Conservation (phyloP, 371 early-diverging fungal genomes). For the Actinomortierella wolfii region DNA sequence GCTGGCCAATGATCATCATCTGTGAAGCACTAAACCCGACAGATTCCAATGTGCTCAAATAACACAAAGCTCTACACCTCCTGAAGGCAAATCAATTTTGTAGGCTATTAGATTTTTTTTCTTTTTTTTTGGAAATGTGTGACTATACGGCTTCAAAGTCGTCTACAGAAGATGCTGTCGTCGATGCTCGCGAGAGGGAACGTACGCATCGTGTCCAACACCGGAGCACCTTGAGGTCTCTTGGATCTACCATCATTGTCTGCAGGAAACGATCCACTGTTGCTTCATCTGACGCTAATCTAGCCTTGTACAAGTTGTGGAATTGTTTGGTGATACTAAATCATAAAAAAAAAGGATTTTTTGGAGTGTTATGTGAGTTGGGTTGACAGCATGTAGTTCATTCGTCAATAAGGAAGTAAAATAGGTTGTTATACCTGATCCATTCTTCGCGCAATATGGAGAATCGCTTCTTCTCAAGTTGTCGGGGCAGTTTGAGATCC, state of each 20-base stretch:
- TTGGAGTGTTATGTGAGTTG: not conserved
- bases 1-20: too few relatives aligned
- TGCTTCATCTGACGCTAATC: slow-evolving; percentile 31
- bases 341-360: not conserved
- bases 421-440: slow-evolving; percentile 18
- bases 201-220: slow-evolving; percentile 37
- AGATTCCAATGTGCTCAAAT: too few relatives aligned
- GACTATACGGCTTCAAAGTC: too few relatives aligned
- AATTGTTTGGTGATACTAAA: slow-evolving; percentile 41
- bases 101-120: too few relatives aligned
- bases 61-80: too few relatives aligned
- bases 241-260: slow-evolving; percentile 34
- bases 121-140: too few relatives aligned
- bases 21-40: too few relatives aligned
- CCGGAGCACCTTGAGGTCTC: slow-evolving; percentile 38
- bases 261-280: slow-evolving; percentile 27
- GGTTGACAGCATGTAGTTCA: too few relatives aligned
- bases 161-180: too few relatives aligned
- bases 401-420: not conserved
- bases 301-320: slow-evolving; percentile 35
- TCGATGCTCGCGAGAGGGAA: slow-evolving; percentile 1
- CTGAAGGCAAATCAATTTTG: too few relatives aligned
- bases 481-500: slow-evolving; percentile 29
- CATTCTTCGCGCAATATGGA: slow-evolving; percentile 36
- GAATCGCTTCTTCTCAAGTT: slow-evolving; percentile 26